Base-by-base conservation (phyloP, 768 basidiomycete species). In the Russula ochroleuca region DNA sequence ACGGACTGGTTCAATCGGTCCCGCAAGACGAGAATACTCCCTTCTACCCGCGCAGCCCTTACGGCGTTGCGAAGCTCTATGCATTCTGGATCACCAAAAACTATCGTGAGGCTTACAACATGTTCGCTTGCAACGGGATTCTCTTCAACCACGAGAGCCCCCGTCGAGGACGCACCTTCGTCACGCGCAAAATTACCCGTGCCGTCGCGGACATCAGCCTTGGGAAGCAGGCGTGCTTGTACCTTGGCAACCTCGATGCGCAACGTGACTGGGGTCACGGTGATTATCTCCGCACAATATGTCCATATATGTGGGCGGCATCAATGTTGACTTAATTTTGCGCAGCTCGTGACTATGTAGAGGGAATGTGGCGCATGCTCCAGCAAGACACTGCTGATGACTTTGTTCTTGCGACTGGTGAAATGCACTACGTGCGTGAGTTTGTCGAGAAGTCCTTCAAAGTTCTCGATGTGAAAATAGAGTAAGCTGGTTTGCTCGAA, bases 71-170 rank as follows among this genome's bases (percentile, higher is more conserved):
- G 48, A 98, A 98, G 78, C 80, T 98, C 51, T 94, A 94, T 72
- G 89, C 86, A 25, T 93, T 85, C 75, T 94, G 90, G 90, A 92
- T 94, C 75, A 86, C 86, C 41, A 87, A 92, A 70, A 94, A 94
- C 77, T 94, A 94, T 75, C 84, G 94, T 62, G 95, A 98, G 77
- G 87, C 94, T 51, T 98, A 98, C 72, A 91, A 88, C 67, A 94
- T 98, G 90, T 95, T 85, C 77, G 92, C 94, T 19, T 94, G 91
- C 76, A 97, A 97, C 75, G 95, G 95, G 53, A 98, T 98, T 72
- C 76, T 98, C 69, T 98, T 97, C 85, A 97, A 98, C 73, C 95
- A 98, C 77, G 95, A 98, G 78, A 96, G 94, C 69, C 95, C 96
- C 15, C 83, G 95, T 55, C 83, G 95, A 69, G 95, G 95, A 23